phyloP scores from a whole-genome alignment of 106 monocot genomes.

The Triglochin maritima region DNA sequence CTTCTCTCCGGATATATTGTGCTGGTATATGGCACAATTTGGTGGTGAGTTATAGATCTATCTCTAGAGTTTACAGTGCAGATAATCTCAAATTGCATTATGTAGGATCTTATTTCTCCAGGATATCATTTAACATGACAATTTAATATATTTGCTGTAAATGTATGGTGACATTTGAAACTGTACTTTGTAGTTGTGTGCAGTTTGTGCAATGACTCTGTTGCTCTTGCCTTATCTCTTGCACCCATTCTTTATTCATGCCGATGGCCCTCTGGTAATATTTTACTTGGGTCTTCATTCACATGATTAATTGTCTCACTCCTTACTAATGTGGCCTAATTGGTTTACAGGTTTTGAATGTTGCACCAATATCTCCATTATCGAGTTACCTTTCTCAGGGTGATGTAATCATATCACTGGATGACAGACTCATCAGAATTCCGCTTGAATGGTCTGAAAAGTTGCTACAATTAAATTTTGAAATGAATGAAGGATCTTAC shows the following conservation, averaged over 20 bases:
- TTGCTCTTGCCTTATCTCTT: slow-evolving; percentile 51
- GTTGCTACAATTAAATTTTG: slow-evolving; percentile 23
- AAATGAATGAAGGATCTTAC: slow-evolving; percentile 9
- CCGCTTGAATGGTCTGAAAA: slow-evolving; percentile 50
- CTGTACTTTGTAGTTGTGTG: slow-evolving; percentile 39
- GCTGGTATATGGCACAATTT: slow-evolving; percentile 97
- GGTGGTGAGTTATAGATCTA: slow-evolving; percentile 35
- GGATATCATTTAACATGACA: no score
- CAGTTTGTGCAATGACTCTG: slow-evolving; percentile 43
- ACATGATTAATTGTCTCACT: neutral
- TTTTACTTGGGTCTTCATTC: neutral
- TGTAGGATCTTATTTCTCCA: neutral
- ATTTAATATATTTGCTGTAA: no score
- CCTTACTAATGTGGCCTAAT: neutral
- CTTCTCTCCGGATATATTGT: slow-evolving; percentile 76
- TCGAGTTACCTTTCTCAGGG: slow-evolving; percentile 40
- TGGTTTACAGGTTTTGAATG: slow-evolving; percentile 44
- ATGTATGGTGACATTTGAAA: neutral
- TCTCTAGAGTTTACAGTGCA: neutral
- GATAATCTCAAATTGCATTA: neutral
- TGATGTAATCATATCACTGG: slow-evolving; percentile 53
- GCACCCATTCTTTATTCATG: slow-evolving; percentile 51
- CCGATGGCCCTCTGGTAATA: slow-evolving; percentile 54
- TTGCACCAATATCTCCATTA: slow-evolving; percentile 50
- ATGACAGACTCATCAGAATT: slow-evolving; percentile 44